These are phyloP conservation scores for Tulasnella sp. DNA, from an alignment of 768 basidiomycete species.

Conservation along the genomic window DNA sequence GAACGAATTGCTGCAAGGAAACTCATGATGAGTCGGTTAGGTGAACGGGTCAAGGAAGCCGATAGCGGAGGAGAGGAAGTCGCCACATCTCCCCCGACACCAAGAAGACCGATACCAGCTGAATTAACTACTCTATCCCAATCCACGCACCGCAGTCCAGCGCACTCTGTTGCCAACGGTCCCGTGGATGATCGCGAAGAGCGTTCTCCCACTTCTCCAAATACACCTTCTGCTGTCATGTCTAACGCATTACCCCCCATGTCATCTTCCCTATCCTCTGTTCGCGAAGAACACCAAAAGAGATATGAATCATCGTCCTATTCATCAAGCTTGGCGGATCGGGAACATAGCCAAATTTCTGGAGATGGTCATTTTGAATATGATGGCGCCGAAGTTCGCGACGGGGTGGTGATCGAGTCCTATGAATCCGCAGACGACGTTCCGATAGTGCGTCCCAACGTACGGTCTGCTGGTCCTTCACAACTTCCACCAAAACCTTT, in stretches of 20 bases:
- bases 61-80: constrained; percentile 16
- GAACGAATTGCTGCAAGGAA: constrained; percentile 41
- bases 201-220: constrained; percentile 20
- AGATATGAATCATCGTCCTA: neutral
- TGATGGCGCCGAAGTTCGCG: constrained; percentile 11
- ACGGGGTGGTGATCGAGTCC: constrained; percentile 12
- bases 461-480: constrained; percentile 24
- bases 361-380: constrained; percentile 10
- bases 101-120: constrained; percentile 6
- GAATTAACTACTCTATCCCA: constrained; percentile 4
- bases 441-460: neutral
- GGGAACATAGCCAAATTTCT: too few relatives aligned
- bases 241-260: constrained; percentile 1
- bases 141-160: constrained; percentile 12
- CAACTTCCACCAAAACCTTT: constrained; percentile 33
- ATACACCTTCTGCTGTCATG: constrained; percentile 7
- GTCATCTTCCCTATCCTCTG: constrained; percentile 1
- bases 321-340: too few relatives aligned
- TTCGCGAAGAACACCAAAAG: constrained; percentile 1
- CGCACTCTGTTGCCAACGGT: constrained; percentile 17
- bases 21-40: constrained; percentile 14
- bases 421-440: constrained; percentile 1
- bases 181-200: constrained; percentile 26
- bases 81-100: constrained; percentile 7
- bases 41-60: constrained; percentile 10